Base-by-base conservation (phyloP, 108 stramenopile genomes). In the Seminavis robusta region DNA sequence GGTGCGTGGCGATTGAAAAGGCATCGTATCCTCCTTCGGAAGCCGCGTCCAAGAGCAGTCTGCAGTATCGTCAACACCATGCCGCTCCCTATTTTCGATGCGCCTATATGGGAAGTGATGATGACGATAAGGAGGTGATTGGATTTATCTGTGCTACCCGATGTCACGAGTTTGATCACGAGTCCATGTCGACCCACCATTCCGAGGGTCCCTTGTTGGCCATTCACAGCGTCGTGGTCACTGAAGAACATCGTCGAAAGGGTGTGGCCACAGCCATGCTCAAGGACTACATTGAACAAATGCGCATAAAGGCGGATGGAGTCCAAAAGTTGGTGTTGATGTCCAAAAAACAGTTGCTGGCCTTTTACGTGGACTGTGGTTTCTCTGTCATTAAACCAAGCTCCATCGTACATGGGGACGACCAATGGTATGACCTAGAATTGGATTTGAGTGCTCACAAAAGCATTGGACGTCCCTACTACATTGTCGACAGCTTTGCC, bases 141-240 rank as follows among this genome's bases (percentile, higher is more conserved):
- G 94, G 94, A 3, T 90, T 84, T 63, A 66, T 97, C 38, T 83
- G 83, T 58, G 79, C 79, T 38, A 95, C 94, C n/a, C 73, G 87
- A 31, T 84, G 81, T 65, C 36, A 27, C 4, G 73, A 48, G 4
- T 82, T 94, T 44, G 39, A 52, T 4, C 68, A 76, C 26, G 81
- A 84, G n/a, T 59, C 74, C 13, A 87, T 90, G 72, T 49, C 71
- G 38, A 66, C 47, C 3, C 95, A 96, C 51, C 81, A 83, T 49
- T 75, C 94, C 13, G 41, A 33, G 8, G 94, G 94, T 7, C 42
- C 62, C 6, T 69, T 85, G 0, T 59, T 98, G 16, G 90, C 88
- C 56, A 89, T 98, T 45, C 97, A 95, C 58, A 88, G 83, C 0
- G 77, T 95, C 28, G 89, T 87, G 0, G 79, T 92, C 10, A 65